Evolutionary conservation across 202 grass and related monocot species (phyloP), one percentile per base, ranked within the genome.

Genomic region (Panicum virgatum): DNA sequence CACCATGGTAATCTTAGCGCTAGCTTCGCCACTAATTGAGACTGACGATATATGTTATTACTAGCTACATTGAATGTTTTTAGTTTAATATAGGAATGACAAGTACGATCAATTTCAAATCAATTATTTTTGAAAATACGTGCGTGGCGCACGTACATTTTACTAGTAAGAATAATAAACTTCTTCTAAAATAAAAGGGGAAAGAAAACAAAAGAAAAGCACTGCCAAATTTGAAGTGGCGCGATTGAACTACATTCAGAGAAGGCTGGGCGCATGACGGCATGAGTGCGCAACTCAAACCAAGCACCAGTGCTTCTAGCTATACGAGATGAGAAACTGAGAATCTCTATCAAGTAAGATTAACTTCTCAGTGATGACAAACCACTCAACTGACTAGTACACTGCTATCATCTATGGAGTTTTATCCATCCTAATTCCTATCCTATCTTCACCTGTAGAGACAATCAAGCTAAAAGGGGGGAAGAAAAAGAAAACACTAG

Each of bases 351-450:
- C 73, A 44, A 43, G 30, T 53, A 44, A 43, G 30, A 73, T 34
- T 69, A 43, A 70, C 51, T 70, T 77, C 25, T 64, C 53, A 65
- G 30, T 12, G 42, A 76, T 37, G 51, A 76, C 38, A 36, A 56
- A 30, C 19, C 63, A 29, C 44, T 39, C 15, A 20, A 23, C 64
- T 69, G 39, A 19, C 78, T 48, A 71, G 44, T 64, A 84, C 69
- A 80, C 52, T 51, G 62, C 14, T 65, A 56, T 74, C 53, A 67
- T 47, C 56, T 81, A 73, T 57, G 44, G 77, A 54, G 61, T 36
- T 72, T 61, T 23, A 60, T 75, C 69, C 64, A 4, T 78, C 43
- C 32, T 53, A 45, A n/a, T n/a, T 76, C 30, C 13, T 77, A 80
- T 80, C 77, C 63, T 58, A 57, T 23, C 73, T n/a, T 64, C 5